Conservation (phyloP, 2,329 filamentous ascomycete genomes). For the Cordyceps militaris region DNA sequence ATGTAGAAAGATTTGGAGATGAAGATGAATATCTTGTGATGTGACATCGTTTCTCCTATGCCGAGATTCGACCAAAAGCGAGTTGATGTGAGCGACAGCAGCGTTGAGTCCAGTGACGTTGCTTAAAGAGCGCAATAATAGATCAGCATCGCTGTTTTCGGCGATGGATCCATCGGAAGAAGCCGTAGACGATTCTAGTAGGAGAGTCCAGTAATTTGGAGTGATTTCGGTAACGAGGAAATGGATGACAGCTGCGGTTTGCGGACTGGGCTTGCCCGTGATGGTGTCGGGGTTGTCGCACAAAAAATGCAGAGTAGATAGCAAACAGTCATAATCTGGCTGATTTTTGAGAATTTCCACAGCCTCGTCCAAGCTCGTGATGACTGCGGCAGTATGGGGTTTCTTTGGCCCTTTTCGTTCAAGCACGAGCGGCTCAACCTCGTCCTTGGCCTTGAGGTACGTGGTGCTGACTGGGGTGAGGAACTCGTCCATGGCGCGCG, state of each 20-base stretch:
- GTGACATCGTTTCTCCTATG: constrained; percentile 29
- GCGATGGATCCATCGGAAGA: constrained; percentile 10
- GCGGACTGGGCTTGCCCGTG: constrained; percentile 46
- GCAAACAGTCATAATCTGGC: constrained; percentile 52
- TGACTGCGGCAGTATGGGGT: constrained; percentile 6
- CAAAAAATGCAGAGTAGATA: constrained; percentile 47
- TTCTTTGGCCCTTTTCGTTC: not conserved
- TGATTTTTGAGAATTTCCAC: constrained; percentile 55
- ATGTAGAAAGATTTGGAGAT: constrained; percentile 37
- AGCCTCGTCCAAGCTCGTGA: constrained; percentile 40
- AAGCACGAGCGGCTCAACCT: constrained; percentile 17
- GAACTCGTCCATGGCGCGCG: constrained; percentile 44
- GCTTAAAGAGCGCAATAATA: constrained; percentile 58
- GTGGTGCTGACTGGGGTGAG: constrained; percentile 48
- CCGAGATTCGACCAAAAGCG: constrained; percentile 48
- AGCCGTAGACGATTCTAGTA: constrained; percentile 39
- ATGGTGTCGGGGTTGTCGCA: constrained; percentile 19
- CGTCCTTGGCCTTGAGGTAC: constrained; percentile 34
- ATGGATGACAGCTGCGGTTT: constrained; percentile 68
- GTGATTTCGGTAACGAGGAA: constrained; percentile 66
- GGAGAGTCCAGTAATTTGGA: constrained; percentile 71
- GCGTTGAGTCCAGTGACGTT: constrained; percentile 74
- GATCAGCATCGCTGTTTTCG: constrained; percentile 31
- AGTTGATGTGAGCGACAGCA: constrained; percentile 61
- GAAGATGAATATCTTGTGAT: constrained; percentile 35